phyloP scores from a whole-genome alignment of 2,329 filamentous ascomycete genomes.

The Trichoderma pleuroti region DNA sequence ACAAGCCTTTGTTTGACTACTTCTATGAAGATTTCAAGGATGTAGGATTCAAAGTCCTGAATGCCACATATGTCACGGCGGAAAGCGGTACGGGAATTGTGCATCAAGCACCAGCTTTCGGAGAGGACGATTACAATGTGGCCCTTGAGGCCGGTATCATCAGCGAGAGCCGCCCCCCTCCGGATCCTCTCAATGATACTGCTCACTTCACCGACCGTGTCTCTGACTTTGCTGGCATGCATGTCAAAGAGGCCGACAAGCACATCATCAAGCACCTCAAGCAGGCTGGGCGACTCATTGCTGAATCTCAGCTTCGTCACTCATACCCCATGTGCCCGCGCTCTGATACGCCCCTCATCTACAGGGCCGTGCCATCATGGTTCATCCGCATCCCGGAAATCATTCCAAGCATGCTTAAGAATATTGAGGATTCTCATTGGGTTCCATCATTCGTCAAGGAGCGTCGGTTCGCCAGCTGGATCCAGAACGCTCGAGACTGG shows the following conservation, averaged over 20 bases:
- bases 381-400: slow-evolving; percentile 85
- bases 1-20: slow-evolving; percentile 85
- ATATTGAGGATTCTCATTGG: slow-evolving; percentile 88
- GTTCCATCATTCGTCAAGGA: slow-evolving; percentile 89
- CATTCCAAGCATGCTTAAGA: slow-evolving; percentile 83
- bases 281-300: slow-evolving; percentile 68
- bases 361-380: slow-evolving; percentile 89
- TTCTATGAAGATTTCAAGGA: slow-evolving; percentile 88
- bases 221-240: slow-evolving; percentile 75
- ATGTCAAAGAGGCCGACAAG: slow-evolving; percentile 92
- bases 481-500: slow-evolving; percentile 88
- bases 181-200: slow-evolving; percentile 83
- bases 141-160: slow-evolving; percentile 75
- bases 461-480: slow-evolving; percentile 87
- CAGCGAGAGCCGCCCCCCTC: slow-evolving; percentile 71
- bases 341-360: slow-evolving; percentile 92
- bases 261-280: slow-evolving; percentile 89
- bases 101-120: slow-evolving; percentile 88
- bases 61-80: slow-evolving; percentile 80
- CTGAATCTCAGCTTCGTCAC: slow-evolving; percentile 84
- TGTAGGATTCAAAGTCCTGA: slow-evolving; percentile 74
- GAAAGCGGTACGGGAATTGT: slow-evolving; percentile 93
- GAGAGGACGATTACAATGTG: slow-evolving; percentile 92
- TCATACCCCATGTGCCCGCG: slow-evolving; percentile 92
- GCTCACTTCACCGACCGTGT: slow-evolving; percentile 77